A percentile compares a stretch with the other conserved stretches of the same genome.
Evolutionary conservation across 176 grass and related monocot species (phyloP).

Genomic region (Miscanthus lutarioriparius): DNA sequence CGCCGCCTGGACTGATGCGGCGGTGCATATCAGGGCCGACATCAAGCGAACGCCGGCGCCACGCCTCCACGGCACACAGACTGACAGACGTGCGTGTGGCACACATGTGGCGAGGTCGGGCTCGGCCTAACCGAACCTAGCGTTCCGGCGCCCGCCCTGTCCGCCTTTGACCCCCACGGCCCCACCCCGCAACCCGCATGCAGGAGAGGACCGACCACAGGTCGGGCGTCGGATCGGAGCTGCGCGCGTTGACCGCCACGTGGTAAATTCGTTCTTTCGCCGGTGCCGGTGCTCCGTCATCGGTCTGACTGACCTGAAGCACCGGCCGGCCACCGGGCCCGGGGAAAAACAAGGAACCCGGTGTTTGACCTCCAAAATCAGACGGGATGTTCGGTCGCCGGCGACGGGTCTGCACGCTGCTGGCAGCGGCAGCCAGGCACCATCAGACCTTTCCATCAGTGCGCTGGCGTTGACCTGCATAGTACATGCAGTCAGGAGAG

Average conservation of each 20-base stretch:
- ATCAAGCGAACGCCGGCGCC: not conserved
- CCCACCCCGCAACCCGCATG: no score
- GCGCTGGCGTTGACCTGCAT: conserved; percentile 10
- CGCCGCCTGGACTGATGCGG: not conserved
- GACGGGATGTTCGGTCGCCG: no score
- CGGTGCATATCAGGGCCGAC: not conserved
- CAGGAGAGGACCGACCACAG: no score
- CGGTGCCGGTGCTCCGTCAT: no score
- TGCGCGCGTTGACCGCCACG: not conserved
- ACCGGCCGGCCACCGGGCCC: no score
- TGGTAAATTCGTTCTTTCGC: not conserved
- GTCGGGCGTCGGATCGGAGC: no score
- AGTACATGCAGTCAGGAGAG: no score
- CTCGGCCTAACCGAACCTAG: not conserved
- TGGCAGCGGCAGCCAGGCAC: no score
- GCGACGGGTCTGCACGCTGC: no score
- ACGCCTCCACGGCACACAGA: not conserved
- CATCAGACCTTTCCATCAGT: not conserved
- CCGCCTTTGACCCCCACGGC: no score
- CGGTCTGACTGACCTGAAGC: no score
- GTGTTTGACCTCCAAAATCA: not conserved
- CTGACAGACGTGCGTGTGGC: not conserved
- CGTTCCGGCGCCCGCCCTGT: no score
- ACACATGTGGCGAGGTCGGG: not conserved
- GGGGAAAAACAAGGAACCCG: not conserved